Percentiles rank a stretch among this genome's conserved stretches.
Conservation (phyloP, 352 stramenopile species). For the Pythium biforme region DNA sequence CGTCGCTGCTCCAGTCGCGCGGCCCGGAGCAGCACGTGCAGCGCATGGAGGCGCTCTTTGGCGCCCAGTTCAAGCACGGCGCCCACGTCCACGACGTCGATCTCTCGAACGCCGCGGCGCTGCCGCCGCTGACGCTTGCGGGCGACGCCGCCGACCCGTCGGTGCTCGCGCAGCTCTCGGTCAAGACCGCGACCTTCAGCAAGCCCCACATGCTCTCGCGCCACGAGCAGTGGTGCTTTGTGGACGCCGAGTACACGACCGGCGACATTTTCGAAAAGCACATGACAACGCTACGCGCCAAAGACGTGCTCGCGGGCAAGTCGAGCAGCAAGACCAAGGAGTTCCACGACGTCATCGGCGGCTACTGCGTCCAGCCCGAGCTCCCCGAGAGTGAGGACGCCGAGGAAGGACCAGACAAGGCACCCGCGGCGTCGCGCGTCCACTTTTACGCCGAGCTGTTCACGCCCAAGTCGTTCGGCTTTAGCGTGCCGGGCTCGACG, state of each 20-base stretch:
- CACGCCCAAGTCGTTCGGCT: slow-evolving; percentile 21
- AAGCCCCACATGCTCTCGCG: slow-evolving; percentile 16
- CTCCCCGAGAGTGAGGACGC: not conserved
- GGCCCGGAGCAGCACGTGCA: slow-evolving; percentile 18
- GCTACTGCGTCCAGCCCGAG: slow-evolving; percentile 27
- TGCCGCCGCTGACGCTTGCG: not conserved
- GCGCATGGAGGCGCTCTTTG: slow-evolving; percentile 24
- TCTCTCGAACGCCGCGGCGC: slow-evolving; percentile 4
- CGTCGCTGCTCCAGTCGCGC: slow-evolving; percentile 8
- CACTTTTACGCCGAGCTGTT: slow-evolving; percentile 33
- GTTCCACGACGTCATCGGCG: slow-evolving; percentile 21
- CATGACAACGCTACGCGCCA: slow-evolving; percentile 20
- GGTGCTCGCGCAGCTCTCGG: slow-evolving; percentile 15
- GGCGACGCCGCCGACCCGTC: slow-evolving; percentile 2
- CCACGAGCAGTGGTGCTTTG: slow-evolving; percentile 31
- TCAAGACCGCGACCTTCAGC: slow-evolving; percentile 29
- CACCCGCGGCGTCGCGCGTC: slow-evolving; percentile 3
- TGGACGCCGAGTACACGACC: slow-evolving; percentile 19
- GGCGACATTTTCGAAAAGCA: slow-evolving; percentile 26
- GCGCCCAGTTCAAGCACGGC: slow-evolving; percentile 26
- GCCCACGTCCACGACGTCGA: slow-evolving; percentile 19
- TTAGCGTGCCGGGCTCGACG: slow-evolving; percentile 12
- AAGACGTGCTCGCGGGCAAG: slow-evolving; percentile 22
- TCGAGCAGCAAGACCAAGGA: slow-evolving; percentile 19
- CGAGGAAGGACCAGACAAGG: no score